Evolutionary conservation across 495 filamentous ascomycete species (phyloP).

Genomic region (Staphylotrichum tortipilum): DNA sequence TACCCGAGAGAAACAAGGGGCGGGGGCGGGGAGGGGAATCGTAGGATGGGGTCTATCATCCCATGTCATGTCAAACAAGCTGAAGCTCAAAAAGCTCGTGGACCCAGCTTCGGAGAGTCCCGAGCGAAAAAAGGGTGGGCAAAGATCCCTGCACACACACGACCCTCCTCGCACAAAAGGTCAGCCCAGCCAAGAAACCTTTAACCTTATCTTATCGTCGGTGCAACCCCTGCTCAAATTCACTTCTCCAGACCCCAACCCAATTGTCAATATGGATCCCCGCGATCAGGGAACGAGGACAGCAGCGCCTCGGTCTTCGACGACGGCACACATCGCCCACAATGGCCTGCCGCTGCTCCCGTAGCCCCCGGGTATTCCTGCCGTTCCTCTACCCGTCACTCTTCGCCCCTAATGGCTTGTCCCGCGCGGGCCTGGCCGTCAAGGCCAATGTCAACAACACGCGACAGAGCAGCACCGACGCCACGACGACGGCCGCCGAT

Average conservation of each 20-base stretch:
- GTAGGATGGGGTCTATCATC: no score
- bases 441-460: constrained; percentile 13
- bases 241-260: background rate
- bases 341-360: constrained; percentile 42
- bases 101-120: background rate
- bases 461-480: constrained; percentile 18
- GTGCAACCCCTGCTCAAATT: background rate
- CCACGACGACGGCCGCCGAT: constrained; percentile 9
- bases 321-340: constrained; percentile 6
- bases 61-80: no score
- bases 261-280: background rate
- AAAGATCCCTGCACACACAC: background rate
- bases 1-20: no score
- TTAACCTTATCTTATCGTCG: background rate
- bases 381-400: constrained; percentile 61
- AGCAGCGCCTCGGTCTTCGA: background rate
- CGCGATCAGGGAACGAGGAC: background rate
- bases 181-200: background rate
- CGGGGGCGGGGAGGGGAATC: no score
- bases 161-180: background rate
- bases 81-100: no score
- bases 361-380: constrained; percentile 40
- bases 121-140: background rate
- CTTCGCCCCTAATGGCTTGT: constrained; percentile 29
- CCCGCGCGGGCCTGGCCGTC: constrained; percentile 16